Evolutionary conservation across 129 eudicot genomes (phyloP), one percentile per base, ranked within the genome.

Genomic region (Flaveria linearis): DNA sequence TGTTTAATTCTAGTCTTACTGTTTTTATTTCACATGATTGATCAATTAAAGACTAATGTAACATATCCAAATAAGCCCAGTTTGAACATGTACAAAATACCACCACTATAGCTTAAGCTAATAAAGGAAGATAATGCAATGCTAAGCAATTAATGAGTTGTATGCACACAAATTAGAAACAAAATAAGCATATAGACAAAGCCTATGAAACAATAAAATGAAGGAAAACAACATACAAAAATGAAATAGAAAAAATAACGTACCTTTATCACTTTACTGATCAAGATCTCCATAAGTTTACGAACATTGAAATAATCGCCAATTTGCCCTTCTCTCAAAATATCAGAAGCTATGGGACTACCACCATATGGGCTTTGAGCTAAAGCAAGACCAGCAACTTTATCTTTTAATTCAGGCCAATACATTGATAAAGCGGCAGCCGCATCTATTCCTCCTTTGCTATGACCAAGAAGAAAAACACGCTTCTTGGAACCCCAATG

Each of bases 291-390:
- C 92, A 87, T 86, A 74, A 95, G 88, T 75, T 89, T 91, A 13
- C 99, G 93, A 67, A 89, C 86, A 70, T 95, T 91, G 18, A 95
- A 86, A 73, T 94, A 94, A 74, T 94, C 98, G 17, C 99, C 99
- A 62, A 95, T 89, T 66, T 95, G 99, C 11, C 99, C 99, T 63
- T 87, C 90, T 71, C 97, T 83, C 72, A 95, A 69, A 42, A 95
- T 86, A 81, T 95, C 99, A 9, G 99, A 95, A 83, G 97, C 99
- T 49, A 95, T 89, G 23, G 99, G 99, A 81, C 96, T 91, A 26
- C 97, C 99, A 68, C 97, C 99, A 73, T 91, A 95, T 4, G 99
- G 99, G 87, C 99, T 89, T 67, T 95, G 99, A 0, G 97, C 89
- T 68, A 95, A 83, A 57, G 83, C 99, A 60, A 95, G 71, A 16